These are phyloP conservation scores for Kurtzmaniella quercitrusa DNA, from an alignment of 1,139 yeast species.

Conservation along the genomic window DNA sequence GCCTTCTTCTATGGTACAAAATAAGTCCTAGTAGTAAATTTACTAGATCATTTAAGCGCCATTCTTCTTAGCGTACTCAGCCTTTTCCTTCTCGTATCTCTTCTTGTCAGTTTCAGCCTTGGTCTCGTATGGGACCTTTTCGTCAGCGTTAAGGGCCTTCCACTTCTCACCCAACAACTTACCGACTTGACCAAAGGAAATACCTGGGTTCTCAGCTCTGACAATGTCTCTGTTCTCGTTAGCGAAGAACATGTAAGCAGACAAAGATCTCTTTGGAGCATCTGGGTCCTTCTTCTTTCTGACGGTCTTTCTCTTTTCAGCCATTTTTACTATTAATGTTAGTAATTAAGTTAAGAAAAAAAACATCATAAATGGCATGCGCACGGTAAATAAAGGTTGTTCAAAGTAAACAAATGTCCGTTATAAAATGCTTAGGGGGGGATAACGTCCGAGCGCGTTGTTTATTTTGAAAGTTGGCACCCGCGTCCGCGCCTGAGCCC, in stretches of 20 bases:
- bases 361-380: background rate
- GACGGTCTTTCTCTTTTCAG: constrained; percentile 45
- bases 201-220: constrained; percentile 92
- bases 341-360: constrained; percentile 8
- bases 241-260: constrained; percentile 99
- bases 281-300: constrained; percentile 81
- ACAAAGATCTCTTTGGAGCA: constrained; percentile 97
- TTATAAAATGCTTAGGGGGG: background rate
- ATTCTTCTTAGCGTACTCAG: constrained; percentile 67
- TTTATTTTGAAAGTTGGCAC: constrained; percentile 1
- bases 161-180: constrained; percentile 91
- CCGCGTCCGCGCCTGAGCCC: too few species aligned
- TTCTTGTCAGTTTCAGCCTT: constrained; percentile 95
- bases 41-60: constrained; percentile 7
- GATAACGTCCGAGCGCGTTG: constrained; percentile 1
- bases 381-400: background rate
- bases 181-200: constrained; percentile 89
- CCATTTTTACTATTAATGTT: constrained; percentile 9
- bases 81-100: constrained; percentile 95
- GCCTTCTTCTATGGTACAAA: constrained; percentile 12
- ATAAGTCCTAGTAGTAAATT: constrained; percentile 1
- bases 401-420: constrained; percentile 2
- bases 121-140: constrained; percentile 83
- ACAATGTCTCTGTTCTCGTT: constrained; percentile 95
- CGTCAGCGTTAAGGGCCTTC: constrained; percentile 82